Percentiles rank a stretch among this genome's conserved stretches.
These are phyloP conservation scores for Solanum hybrid DNA, from an alignment of 305 asterid species.

Conservation along the genomic window DNA sequence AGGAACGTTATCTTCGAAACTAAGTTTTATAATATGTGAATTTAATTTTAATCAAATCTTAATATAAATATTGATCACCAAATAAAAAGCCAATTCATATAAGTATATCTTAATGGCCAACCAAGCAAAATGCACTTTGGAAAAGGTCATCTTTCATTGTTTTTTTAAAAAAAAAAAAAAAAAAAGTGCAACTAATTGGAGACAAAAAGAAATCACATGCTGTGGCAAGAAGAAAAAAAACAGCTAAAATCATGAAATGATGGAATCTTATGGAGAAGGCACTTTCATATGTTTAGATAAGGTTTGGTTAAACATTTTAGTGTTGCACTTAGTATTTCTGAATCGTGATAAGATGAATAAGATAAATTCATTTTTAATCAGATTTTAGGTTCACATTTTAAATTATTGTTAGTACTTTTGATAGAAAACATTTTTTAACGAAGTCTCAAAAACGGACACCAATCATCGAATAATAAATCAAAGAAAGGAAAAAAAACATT, in stretches of 20 bases:
- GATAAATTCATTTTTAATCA: neutral
- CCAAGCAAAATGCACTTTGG: neutral
- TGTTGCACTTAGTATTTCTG: neutral
- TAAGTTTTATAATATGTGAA: too few relatives aligned
- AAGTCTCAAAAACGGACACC: neutral
- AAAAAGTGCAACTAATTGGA: neutral
- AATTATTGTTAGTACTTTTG: neutral
- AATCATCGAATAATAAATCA: neutral
- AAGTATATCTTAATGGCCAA: neutral
- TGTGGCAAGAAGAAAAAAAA: neutral
- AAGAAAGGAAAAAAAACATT: neutral
- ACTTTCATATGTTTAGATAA: neutral
- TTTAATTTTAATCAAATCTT: too few relatives aligned
- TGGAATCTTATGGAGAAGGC: neutral
- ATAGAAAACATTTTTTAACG: neutral
- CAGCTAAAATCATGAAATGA: neutral
- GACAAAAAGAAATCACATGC: neutral
- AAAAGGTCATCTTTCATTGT: neutral
- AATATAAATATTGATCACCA: too few relatives aligned
- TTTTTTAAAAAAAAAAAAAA: neutral
- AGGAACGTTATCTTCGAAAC: fast-evolving
- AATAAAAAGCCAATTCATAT: neutral
- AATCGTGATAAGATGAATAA: neutral
- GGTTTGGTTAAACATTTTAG: neutral
- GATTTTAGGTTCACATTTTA: neutral